These are phyloP conservation scores for Helichrysum umbraculigerum DNA, from an alignment of 129 eudicot genomes.

Conservation along the genomic window DNA sequence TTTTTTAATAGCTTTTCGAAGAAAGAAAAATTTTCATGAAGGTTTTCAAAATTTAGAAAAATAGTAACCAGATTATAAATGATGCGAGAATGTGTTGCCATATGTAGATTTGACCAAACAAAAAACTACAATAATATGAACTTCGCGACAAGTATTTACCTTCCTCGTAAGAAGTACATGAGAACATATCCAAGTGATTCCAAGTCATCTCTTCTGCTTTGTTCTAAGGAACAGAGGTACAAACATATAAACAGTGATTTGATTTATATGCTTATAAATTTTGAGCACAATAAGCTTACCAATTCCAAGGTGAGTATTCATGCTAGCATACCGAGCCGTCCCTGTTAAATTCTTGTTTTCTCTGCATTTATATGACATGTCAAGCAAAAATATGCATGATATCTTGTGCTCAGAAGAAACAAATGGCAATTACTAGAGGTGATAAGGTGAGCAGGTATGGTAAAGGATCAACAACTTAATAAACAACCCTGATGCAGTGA, in stretches of 20 bases:
- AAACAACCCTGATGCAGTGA: not conserved
- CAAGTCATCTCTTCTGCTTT: slow-evolving; percentile 95
- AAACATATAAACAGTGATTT: slow-evolving; percentile 20
- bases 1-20: not conserved
- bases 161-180: slow-evolving; percentile 97
- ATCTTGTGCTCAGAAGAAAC: slow-evolving; percentile 17
- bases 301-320: slow-evolving; percentile 97
- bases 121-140: not conserved
- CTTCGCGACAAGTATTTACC: slow-evolving; percentile 36
- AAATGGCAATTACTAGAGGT: not conserved
- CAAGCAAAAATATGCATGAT: slow-evolving; percentile 4
- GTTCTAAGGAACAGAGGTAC: slow-evolving; percentile 52
- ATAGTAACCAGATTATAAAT: not conserved
- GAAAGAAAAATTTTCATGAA: not conserved
- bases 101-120: not conserved
- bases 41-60: not conserved
- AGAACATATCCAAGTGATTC: slow-evolving; percentile 98
- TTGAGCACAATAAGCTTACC: slow-evolving; percentile 49
- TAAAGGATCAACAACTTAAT: not conserved
- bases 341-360: slow-evolving; percentile 98
- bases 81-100: not conserved
- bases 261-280: not conserved
- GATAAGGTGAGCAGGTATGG: not conserved
- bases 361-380: slow-evolving; percentile 47
- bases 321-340: slow-evolving; percentile 95